Evolutionary conservation across 148 eudicot species (phyloP).

Genomic region (Rhododendron kiyosumense): DNA sequence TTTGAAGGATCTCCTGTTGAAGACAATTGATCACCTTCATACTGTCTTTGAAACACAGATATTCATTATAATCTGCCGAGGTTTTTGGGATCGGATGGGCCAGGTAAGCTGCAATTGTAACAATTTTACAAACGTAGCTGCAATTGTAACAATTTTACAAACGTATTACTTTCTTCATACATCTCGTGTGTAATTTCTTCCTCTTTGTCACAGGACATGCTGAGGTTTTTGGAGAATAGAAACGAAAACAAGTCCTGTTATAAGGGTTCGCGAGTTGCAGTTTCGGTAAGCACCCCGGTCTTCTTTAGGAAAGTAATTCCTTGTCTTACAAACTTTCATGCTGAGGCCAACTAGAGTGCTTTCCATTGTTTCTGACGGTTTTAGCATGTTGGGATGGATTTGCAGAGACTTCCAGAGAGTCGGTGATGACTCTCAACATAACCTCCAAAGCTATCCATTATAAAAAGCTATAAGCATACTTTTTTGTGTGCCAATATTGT

Average conservation of each 20-base stretch:
- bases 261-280: conserved; percentile 63
- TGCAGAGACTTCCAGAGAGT: too few relatives aligned
- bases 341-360: background rate
- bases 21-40: conserved; percentile 53
- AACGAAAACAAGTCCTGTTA: conserved; percentile 67
- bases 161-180: background rate
- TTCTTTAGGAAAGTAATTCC: background rate
- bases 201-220: conserved; percentile 44
- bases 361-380: background rate
- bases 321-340: background rate
- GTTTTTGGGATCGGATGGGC: conserved; percentile 83
- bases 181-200: background rate
- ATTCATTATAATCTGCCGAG: conserved; percentile 51
- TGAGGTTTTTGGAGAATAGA: conserved; percentile 48
- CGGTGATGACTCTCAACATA: too few relatives aligned
- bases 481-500: too few relatives aligned
- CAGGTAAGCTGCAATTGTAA: conserved; percentile 25
- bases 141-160: background rate
- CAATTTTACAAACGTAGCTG: background rate
- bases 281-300: conserved; percentile 44
- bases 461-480: background rate
- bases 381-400: background rate
- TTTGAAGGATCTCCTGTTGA: conserved; percentile 46
- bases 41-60: conserved; percentile 46
- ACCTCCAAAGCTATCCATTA: background rate